Percentiles rank a stretch among this genome's conserved stretches.
phyloP scores from a whole-genome alignment of 345 rosid species.

The Ailanthus altissimus region DNA sequence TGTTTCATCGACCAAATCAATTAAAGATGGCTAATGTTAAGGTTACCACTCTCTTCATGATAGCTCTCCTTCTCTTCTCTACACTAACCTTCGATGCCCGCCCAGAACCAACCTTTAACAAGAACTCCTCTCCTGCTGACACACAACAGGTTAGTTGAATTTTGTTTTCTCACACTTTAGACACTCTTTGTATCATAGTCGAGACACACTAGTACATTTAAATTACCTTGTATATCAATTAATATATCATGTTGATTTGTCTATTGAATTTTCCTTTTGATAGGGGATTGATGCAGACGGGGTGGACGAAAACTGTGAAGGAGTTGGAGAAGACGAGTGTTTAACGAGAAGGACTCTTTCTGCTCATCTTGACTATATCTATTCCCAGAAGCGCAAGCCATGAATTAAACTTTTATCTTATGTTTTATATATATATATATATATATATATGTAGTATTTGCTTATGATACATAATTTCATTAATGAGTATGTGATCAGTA shows the following conservation, averaged over 20 bases:
- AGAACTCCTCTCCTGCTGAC: conserved; percentile 22
- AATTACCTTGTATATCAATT: no score
- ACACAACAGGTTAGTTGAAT: conserved; percentile 36
- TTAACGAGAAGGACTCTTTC: conserved; percentile 52
- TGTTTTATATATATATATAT: no score
- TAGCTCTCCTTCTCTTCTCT: conserved; percentile 53
- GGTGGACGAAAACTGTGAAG: conserved; percentile 48
- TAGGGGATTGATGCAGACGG: conserved; percentile 23
- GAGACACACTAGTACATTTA: not conserved
- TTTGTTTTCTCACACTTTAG: not conserved
- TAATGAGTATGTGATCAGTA: not conserved
- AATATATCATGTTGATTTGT: not conserved
- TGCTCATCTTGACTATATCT: conserved; percentile 61
- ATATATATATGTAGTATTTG: not conserved
- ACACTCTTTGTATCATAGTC: not conserved
- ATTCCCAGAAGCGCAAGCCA: conserved; percentile 49
- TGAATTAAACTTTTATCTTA: not conserved
- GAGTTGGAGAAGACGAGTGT: conserved; percentile 53
- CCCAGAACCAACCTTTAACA: conserved; percentile 35
- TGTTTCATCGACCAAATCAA: not conserved
- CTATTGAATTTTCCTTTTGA: not conserved
- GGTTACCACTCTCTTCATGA: conserved; percentile 36
- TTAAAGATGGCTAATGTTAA: conserved; percentile 38
- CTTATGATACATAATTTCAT: not conserved
- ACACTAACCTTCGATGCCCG: conserved; percentile 47